Base-by-base conservation (phyloP, 768 basidiomycete species). In the Trametes cubensis region DNA sequence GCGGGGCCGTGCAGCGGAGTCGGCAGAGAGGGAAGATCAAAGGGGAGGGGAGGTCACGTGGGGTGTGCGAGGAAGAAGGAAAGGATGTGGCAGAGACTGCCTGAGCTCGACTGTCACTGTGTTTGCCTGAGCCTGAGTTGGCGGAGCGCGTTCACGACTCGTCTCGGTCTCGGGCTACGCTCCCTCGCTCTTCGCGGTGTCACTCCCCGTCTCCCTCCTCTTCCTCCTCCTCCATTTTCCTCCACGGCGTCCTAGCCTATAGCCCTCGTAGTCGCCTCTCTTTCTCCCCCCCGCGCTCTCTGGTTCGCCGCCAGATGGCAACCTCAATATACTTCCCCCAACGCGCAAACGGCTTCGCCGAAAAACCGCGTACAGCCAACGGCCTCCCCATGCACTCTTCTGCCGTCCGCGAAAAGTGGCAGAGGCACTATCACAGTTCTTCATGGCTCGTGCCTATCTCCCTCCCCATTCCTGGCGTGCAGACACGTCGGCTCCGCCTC, bases 361-460 rank as follows among this genome's bases (percentile, higher is more conserved):
- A 80, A 74, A 80, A 79, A 67, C 40, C 75, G 39, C 76, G 77
- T 64, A 57, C 76, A 60, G 70, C 79, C 56, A 79, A 78, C 63
- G 75, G 74, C 46, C 78, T 82, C 58, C 82, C 81, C 20, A 75
- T 74, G 25, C 80, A 80, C 63, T 83, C 85, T 46, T 80, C 86
- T 54, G 83, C 85, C 17, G 81, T 87, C 25, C 81, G 85, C 65
- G 88, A 90, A 75, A 90, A 90, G 75, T 78, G 82, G 71, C 77
- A 79, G 61, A 78, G 79, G 68, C 81, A 81, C 44, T 64, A 77
- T 67, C 69, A 75, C 64, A 69, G 69, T 45, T 67, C 74, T 6
- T 78, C 85, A 17, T 89, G 88, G 87, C 82, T 85, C 55, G 73
- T 86, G 48, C 78, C 83, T 34, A 68, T 90, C 47, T 81, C 81